Conservation (phyloP, 192 early-diverging fungal genomes). For the Rhizoclosmatium globosum region DNA sequence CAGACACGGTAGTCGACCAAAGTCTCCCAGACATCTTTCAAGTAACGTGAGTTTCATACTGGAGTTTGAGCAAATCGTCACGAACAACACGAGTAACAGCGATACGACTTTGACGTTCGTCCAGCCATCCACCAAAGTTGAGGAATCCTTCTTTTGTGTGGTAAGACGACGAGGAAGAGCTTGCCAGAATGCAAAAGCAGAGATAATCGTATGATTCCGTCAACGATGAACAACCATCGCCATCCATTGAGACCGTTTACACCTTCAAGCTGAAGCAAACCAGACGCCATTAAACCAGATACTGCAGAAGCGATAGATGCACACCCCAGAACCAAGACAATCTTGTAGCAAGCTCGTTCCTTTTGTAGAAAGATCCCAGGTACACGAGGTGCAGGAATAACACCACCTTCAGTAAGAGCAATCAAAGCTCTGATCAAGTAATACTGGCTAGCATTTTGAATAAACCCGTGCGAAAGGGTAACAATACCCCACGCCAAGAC, state of each 20-base stretch:
- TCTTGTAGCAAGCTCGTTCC: slow-evolving; percentile 11
- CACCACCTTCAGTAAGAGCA: slow-evolving; percentile 35
- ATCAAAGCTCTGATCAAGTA: slow-evolving; percentile 20
- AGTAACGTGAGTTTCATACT: slow-evolving; percentile 22
- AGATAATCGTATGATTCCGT: slow-evolving; percentile 62
- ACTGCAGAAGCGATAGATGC: slow-evolving; percentile 54
- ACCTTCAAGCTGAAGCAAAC: slow-evolving; percentile 54
- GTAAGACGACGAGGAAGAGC: slow-evolving; percentile 60
- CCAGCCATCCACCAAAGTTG: slow-evolving; percentile 24
- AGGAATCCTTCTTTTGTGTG: background rate
- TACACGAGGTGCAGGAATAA: slow-evolving; percentile 35
- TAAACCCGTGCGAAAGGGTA: background rate
- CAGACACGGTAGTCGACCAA: slow-evolving; percentile 42
- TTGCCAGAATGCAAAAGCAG: slow-evolving; percentile 63
- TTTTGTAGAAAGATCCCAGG: slow-evolving; percentile 34
- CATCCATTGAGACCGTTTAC: slow-evolving; percentile 64
- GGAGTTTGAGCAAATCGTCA: slow-evolving; percentile 56
- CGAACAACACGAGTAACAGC: slow-evolving; percentile 42
- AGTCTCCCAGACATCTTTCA: slow-evolving; percentile 31
- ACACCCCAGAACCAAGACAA: slow-evolving; percentile 35
- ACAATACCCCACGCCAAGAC: slow-evolving; percentile 28
- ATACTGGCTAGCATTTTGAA: slow-evolving; percentile 4
- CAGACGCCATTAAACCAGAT: slow-evolving; percentile 58
- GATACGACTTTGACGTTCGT: slow-evolving; percentile 62
- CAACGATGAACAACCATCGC: slow-evolving; percentile 74